A percentile compares a stretch with the other conserved stretches of the same genome.
phyloP scores from a whole-genome alignment of 2,329 filamentous ascomycete genomes.

The Diaporthe destruens region DNA sequence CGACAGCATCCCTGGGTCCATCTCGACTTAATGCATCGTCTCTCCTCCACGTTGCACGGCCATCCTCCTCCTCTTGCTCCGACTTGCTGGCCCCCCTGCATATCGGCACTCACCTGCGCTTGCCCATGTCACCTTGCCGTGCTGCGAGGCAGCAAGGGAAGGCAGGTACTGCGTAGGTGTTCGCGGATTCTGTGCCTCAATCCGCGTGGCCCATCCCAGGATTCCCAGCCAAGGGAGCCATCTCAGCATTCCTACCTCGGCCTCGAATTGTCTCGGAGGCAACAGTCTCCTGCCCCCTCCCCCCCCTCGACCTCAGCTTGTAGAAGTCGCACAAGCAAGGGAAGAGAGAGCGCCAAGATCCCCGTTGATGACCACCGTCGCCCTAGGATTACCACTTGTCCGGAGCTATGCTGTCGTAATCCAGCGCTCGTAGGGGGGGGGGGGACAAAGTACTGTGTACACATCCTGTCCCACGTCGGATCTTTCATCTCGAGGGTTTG shows the following conservation, averaged over 20 bases:
- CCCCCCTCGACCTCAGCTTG: not conserved
- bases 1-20: slow-evolving; percentile 16
- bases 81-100: slow-evolving; percentile 6
- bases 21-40: slow-evolving; percentile 3
- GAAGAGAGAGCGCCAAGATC: slow-evolving; percentile 8
- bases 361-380: not conserved
- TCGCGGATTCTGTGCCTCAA: not conserved
- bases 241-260: slow-evolving; percentile 22
- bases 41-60: not conserved
- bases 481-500: not conserved
- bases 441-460: too few species aligned
- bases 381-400: not conserved
- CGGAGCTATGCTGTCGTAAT: not conserved
- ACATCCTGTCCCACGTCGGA: slow-evolving; percentile 17
- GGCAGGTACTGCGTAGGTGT: too few species aligned
- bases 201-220: slow-evolving; percentile 10
- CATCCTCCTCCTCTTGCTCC: not conserved
- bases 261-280: slow-evolving; percentile 22
- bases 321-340: slow-evolving; percentile 15
- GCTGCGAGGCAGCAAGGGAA: slow-evolving; percentile 20
- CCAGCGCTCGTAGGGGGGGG: not conserved
- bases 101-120: slow-evolving; percentile 22
- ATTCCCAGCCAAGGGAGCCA: slow-evolving; percentile 23
- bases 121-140: slow-evolving; percentile 7
- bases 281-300: not conserved